Evolutionary conservation across 2,329 filamentous ascomycete species (phyloP).

Genomic region (Westerdykella ornata): DNA sequence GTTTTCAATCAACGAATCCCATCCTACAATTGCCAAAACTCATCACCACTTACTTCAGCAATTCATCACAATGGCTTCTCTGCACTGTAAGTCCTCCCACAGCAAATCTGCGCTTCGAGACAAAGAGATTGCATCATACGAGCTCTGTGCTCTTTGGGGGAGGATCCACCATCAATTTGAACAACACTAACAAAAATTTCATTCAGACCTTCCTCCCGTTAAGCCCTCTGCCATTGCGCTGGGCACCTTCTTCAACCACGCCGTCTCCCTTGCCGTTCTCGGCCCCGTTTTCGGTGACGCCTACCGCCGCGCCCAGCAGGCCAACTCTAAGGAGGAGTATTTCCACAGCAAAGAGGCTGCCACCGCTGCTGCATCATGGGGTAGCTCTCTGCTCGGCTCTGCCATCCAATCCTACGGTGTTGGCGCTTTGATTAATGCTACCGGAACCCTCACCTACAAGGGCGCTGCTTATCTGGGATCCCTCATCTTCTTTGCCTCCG

Average conservation of each 20-base stretch:
- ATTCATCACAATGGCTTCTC: slow-evolving; percentile 50
- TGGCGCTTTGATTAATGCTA: slow-evolving; percentile 79
- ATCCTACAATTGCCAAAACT: slow-evolving; percentile 7
- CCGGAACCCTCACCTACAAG: slow-evolving; percentile 92
- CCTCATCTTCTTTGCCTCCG: slow-evolving; percentile 85
- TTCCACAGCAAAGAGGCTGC: slow-evolving; percentile 86
- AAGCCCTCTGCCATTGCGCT: slow-evolving; percentile 98
- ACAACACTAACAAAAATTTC: slow-evolving; percentile 13
- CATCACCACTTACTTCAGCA: slow-evolving; percentile 9
- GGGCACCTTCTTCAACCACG: slow-evolving; percentile 93
- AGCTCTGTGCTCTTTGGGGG: background rate
- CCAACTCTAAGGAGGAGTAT: slow-evolving; percentile 96
- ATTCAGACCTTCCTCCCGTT: slow-evolving; percentile 65
- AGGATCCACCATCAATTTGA: background rate
- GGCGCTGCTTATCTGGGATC: slow-evolving; percentile 88
- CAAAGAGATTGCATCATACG: background rate
- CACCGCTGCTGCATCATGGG: slow-evolving; percentile 80
- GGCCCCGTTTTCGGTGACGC: slow-evolving; percentile 87
- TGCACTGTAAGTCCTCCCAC: slow-evolving; percentile 48
- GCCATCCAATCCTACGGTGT: slow-evolving; percentile 86
- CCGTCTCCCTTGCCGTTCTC: slow-evolving; percentile 77
- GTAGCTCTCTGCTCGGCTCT: slow-evolving; percentile 81
- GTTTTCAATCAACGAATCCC: slow-evolving; percentile 10
- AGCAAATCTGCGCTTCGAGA: background rate
- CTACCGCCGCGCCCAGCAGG: slow-evolving; percentile 83